These are phyloP conservation scores for Glomus cerebriforme DNA, from an alignment of 192 early-diverging fungal species.

Conservation along the genomic window DNA sequence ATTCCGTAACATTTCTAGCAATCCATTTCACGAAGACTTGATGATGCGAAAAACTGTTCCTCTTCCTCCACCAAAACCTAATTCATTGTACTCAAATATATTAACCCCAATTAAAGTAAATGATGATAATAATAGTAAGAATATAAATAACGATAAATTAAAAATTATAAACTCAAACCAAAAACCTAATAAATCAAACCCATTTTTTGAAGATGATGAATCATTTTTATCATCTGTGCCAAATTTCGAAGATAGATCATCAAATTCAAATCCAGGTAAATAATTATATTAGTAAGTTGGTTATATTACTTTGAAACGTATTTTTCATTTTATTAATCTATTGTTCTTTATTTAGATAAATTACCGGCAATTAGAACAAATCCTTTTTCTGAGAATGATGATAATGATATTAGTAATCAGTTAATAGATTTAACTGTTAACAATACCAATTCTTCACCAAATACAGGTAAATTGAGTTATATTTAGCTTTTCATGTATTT, in stretches of 20 bases:
- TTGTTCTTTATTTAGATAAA: neutral
- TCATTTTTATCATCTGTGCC: neutral
- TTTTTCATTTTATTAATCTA: neutral
- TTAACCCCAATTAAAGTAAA: neutral
- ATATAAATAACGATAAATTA: neutral
- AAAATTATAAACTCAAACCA: neutral
- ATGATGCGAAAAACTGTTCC: too few relatives aligned
- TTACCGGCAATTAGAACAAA: neutral
- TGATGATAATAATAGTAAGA: neutral
- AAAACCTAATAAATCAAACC: neutral
- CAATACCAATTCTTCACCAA: neutral
- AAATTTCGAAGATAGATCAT: neutral
- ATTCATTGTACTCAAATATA: neutral
- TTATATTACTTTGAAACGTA: too few relatives aligned
- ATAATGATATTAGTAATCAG: neutral
- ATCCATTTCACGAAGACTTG: constrained; percentile 1
- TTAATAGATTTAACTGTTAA: neutral
- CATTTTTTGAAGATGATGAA: constrained; percentile 15
- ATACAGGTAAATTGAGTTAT: neutral
- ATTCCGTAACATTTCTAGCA: neutral
- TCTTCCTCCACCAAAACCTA: neutral
- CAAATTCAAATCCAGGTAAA: neutral
- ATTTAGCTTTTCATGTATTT: neutral
- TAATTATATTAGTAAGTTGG: neutral
- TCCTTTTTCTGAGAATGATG: neutral